Conservation (phyloP, 31 red algal genomes). For the Porphyra umbilicalis region DNA sequence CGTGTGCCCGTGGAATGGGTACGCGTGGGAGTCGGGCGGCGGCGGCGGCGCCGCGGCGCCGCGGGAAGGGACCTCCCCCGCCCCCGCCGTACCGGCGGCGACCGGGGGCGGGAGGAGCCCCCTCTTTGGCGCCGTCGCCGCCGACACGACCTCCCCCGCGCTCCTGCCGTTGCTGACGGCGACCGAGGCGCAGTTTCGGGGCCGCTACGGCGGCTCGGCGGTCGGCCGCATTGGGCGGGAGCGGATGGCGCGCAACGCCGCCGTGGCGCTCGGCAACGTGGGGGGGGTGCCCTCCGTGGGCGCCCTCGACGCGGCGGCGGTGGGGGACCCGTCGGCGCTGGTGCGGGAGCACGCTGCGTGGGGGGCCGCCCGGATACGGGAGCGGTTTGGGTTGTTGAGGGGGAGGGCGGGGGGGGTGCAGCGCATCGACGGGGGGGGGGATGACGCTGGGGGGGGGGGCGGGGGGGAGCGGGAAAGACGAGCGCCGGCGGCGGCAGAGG, state of each 20-base stretch:
- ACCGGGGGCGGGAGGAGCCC: constrained; percentile 5
- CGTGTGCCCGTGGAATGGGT: constrained; percentile 94
- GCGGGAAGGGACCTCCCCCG: not conserved
- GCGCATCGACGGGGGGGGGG: too few species aligned
- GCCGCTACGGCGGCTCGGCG: constrained; percentile 35
- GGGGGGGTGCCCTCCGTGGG: constrained; percentile 22
- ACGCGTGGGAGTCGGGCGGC: constrained; percentile 54
- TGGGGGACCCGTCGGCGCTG: constrained; percentile 11
- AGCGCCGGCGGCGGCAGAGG: too few species aligned
- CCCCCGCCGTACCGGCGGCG: too few species aligned
- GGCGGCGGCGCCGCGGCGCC: not conserved
- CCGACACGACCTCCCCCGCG: constrained; percentile 28
- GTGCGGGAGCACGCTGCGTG: constrained; percentile 64
- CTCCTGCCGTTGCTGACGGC: constrained; percentile 37
- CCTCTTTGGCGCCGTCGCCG: constrained; percentile 23
- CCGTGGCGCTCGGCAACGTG: constrained; percentile 84
- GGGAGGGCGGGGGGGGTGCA: not conserved
- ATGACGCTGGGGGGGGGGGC: too few species aligned
- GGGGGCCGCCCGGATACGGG: constrained; percentile 14
- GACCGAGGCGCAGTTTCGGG: constrained; percentile 40
- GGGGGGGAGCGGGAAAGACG: too few species aligned
- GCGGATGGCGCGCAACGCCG: constrained; percentile 82
- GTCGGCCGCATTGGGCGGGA: constrained; percentile 53
- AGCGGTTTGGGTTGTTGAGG: not conserved
- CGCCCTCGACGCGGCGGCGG: constrained; percentile 9